Evolutionary conservation across 1,284 basidiomycete genomes (phyloP).

Genomic region (Ceratorhiza oryzae-sativae): DNA sequence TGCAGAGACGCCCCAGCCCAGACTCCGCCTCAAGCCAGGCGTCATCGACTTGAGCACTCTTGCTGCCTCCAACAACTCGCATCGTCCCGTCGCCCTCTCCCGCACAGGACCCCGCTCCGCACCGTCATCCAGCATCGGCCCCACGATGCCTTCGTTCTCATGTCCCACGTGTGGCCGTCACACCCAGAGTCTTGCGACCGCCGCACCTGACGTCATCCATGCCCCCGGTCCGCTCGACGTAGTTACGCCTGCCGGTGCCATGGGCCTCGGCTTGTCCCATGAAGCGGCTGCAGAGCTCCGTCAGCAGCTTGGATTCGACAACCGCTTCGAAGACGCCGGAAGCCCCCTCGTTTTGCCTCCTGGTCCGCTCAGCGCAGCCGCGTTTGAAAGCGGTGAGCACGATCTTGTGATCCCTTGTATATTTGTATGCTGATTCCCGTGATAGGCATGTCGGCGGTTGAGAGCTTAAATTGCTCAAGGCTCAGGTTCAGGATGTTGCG

Average conservation of each 20-base stretch:
- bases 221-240: slow-evolving; percentile 33
- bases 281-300: slow-evolving; percentile 24
- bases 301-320: slow-evolving; percentile 44
- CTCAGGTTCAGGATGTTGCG: slow-evolving; percentile 89
- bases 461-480: slow-evolving; percentile 82
- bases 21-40: slow-evolving; percentile 8
- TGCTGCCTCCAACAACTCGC: neutral
- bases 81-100: neutral
- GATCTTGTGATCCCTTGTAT: neutral
- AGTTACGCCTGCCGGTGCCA: slow-evolving; percentile 13
- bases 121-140: slow-evolving; percentile 3
- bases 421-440: neutral
- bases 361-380: slow-evolving; percentile 64
- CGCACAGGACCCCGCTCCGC: slow-evolving; percentile 20
- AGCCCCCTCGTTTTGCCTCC: slow-evolving; percentile 62
- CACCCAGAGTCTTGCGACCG: neutral
- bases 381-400: slow-evolving; percentile 59
- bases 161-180: slow-evolving; percentile 29
- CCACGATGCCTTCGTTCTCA: slow-evolving; percentile 4
- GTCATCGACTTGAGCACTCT: slow-evolving; percentile 23
- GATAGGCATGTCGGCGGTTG: slow-evolving; percentile 61
- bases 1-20: slow-evolving; percentile 6
- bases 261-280: neutral
- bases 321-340: slow-evolving; percentile 47
- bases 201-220: slow-evolving; percentile 32